Evolutionary conservation across 2,329 filamentous ascomycete species (phyloP).

Genomic region (Ceratocystis destructans): DNA sequence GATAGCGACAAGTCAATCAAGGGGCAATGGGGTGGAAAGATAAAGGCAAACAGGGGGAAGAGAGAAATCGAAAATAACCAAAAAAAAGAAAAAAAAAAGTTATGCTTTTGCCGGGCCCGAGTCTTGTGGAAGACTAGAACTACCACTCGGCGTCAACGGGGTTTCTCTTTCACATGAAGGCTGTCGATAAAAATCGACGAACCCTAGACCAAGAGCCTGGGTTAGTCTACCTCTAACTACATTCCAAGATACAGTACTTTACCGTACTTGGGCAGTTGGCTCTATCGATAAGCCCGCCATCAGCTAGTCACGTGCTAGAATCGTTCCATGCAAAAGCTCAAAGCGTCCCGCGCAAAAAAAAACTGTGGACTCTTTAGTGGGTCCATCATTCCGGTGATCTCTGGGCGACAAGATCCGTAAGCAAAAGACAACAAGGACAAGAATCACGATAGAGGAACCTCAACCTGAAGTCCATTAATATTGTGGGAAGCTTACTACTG

Average conservation of each 20-base stretch:
- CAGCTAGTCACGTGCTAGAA: background rate
- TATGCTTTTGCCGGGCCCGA: too few relatives aligned
- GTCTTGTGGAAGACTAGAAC: too few relatives aligned
- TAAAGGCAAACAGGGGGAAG: background rate
- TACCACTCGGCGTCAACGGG: too few relatives aligned
- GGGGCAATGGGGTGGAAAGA: background rate
- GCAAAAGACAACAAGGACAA: background rate
- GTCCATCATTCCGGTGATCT: background rate
- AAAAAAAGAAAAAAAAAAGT: too few relatives aligned
- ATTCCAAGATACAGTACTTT: too few relatives aligned
- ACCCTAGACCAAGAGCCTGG: too few relatives aligned
- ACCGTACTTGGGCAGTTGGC: too few relatives aligned
- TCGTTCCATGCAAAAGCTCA: background rate
- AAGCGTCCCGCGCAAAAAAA: background rate
- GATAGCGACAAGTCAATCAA: background rate
- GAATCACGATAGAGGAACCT: background rate
- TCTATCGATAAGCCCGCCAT: background rate
- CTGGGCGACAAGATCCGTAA: conserved; percentile 3
- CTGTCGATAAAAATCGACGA: background rate
- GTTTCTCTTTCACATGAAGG: background rate
- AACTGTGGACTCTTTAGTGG: conserved; percentile 1
- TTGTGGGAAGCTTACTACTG: background rate
- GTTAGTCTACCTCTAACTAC: too few relatives aligned
- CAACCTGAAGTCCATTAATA: too few relatives aligned
- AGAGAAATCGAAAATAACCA: too few relatives aligned